Conservation (phyloP, 2,329 filamentous ascomycete genomes). For the Cercospora berteroae region DNA sequence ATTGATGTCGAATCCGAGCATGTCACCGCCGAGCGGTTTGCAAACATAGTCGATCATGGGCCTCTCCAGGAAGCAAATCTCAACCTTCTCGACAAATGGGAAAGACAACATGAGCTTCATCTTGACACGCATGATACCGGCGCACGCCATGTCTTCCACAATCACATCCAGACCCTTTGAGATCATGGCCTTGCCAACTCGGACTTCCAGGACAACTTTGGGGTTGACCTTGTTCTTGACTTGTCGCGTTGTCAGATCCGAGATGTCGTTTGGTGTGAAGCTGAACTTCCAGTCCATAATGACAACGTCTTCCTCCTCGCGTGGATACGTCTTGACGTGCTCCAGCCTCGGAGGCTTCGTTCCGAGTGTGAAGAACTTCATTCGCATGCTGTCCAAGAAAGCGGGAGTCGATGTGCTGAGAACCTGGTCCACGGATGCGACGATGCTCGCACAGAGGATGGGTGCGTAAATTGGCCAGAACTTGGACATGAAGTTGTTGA, state of each 20-base stretch:
- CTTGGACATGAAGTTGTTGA: conserved; percentile 96
- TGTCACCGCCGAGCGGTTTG: conserved; percentile 94
- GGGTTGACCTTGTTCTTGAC: conserved; percentile 95
- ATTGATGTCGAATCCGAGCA: conserved; percentile 96
- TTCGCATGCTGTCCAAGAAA: conserved; percentile 88
- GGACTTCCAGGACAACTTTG: conserved; percentile 91
- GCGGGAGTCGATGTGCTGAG: conserved; percentile 86
- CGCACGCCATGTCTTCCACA: conserved; percentile 96
- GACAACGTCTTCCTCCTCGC: conserved; percentile 89
- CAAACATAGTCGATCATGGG: conserved; percentile 95
- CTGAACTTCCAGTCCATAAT: conserved; percentile 99
- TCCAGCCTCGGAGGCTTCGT: conserved; percentile 95
- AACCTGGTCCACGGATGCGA: conserved; percentile 93
- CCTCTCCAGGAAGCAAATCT: conserved; percentile 88
- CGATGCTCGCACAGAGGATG: conserved; percentile 85
- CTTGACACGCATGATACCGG: conserved; percentile 93
- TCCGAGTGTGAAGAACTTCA: conserved; percentile 91
- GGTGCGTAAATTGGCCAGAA: conserved; percentile 99
- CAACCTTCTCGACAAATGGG: conserved; percentile 89
- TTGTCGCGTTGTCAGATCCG: conserved; percentile 86
- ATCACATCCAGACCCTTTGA: conserved; percentile 97
- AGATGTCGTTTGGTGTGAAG: conserved; percentile 92
- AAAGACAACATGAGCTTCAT: conserved; percentile 96
- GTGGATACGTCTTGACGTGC: conserved; percentile 97
- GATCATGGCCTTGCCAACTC: conserved; percentile 92